phyloP scores from a whole-genome alignment of 306 rosid genomes.

The Ammopiptanthus mongolicus region DNA sequence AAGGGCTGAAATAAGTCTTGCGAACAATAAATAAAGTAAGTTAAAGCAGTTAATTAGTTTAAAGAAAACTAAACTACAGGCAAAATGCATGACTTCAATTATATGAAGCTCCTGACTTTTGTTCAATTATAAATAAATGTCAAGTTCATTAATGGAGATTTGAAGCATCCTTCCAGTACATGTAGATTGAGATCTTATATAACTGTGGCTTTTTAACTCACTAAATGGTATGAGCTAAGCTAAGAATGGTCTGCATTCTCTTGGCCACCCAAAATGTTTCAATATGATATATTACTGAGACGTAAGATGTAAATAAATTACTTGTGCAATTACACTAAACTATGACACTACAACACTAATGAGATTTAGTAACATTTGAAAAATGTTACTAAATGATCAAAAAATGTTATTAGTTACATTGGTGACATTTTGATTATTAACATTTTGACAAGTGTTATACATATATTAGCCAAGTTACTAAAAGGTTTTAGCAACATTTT shows the following conservation, averaged over 20 bases:
- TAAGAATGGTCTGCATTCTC: neutral
- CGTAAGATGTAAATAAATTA: neutral
- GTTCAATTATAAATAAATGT: neutral
- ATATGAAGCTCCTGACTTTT: neutral
- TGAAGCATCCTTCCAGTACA: neutral
- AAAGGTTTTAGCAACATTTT: too few relatives aligned
- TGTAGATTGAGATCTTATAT: neutral
- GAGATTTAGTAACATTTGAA: too few relatives aligned
- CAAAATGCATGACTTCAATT: neutral
- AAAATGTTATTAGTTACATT: too few relatives aligned
- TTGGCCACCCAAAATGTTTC: neutral
- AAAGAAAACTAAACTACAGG: conserved; percentile 3
- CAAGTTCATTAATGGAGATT: neutral
- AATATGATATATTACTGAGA: neutral
- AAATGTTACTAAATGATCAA: too few relatives aligned
- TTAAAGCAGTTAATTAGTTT: neutral
- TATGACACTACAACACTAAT: too few relatives aligned
- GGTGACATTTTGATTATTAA: too few relatives aligned
- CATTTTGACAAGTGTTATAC: too few relatives aligned
- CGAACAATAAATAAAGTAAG: neutral
- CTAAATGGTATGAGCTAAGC: neutral
- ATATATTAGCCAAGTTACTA: too few relatives aligned
- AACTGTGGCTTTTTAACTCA: neutral
- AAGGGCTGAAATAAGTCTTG: too few relatives aligned
- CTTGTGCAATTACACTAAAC: neutral